These are phyloP conservation scores for Perilla frutescens DNA, from an alignment of 257 asterid species.

Conservation along the genomic window DNA sequence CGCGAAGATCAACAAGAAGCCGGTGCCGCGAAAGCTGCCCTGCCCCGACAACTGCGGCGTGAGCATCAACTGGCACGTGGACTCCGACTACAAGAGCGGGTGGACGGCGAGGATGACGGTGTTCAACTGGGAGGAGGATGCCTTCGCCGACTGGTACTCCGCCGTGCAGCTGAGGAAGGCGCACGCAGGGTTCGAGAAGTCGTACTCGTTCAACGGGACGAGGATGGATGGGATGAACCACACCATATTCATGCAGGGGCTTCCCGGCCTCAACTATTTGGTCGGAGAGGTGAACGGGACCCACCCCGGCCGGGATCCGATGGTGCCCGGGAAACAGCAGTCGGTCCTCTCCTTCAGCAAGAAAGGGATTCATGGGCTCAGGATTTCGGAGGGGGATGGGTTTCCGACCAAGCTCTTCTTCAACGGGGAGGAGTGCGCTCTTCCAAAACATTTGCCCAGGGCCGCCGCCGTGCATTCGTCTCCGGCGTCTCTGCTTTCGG, in stretches of 20 bases:
- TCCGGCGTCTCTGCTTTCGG: slow-evolving; percentile 34
- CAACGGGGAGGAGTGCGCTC: slow-evolving; percentile 93
- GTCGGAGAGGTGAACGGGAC: slow-evolving; percentile 85
- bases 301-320: slow-evolving; percentile 63
- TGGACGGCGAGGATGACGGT: slow-evolving; percentile 91
- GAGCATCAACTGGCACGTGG: slow-evolving; percentile 92
- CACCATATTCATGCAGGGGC: slow-evolving; percentile 85
- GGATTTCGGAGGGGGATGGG: slow-evolving; percentile 72
- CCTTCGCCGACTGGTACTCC: slow-evolving; percentile 77
- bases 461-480: slow-evolving; percentile 37
- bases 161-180: slow-evolving; percentile 69
- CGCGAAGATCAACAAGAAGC: slow-evolving; percentile 50
- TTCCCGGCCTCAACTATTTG: slow-evolving; percentile 75
- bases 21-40: slow-evolving; percentile 60
- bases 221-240: slow-evolving; percentile 25
- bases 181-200: slow-evolving; percentile 62
- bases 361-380: slow-evolving; percentile 43
- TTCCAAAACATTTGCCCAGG: slow-evolving; percentile 62
- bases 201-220: slow-evolving; percentile 83
- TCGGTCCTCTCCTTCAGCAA: slow-evolving; percentile 77
- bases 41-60: slow-evolving; percentile 96
- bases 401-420: slow-evolving; percentile 76
- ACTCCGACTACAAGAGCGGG: slow-evolving; percentile 73
- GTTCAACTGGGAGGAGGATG: slow-evolving; percentile 76
- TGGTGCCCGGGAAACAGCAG: slow-evolving; percentile 92